phyloP scores from a whole-genome alignment of 2,329 filamentous ascomycete species.

The Boeremia lycopersici region DNA sequence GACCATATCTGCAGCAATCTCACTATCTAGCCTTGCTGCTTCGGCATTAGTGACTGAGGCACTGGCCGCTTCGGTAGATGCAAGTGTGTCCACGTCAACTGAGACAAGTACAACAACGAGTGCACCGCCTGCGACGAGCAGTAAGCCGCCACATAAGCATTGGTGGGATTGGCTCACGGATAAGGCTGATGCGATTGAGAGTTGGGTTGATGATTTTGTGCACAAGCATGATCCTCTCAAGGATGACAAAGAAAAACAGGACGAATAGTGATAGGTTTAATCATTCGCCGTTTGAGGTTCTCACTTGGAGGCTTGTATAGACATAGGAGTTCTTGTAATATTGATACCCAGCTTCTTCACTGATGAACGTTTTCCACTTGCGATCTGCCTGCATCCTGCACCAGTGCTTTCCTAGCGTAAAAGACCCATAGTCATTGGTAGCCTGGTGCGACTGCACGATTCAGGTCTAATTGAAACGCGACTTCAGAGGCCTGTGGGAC shows the following conservation, averaged over 20 bases:
- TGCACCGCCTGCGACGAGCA: constrained; percentile 20
- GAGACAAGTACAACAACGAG: constrained; percentile 23
- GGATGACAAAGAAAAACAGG: constrained; percentile 1
- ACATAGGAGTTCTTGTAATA: not conserved
- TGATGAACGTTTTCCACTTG: not conserved
- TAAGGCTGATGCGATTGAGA: constrained; percentile 42
- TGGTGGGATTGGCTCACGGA: constrained; percentile 49
- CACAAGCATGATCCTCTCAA: constrained; percentile 35
- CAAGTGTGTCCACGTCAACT: constrained; percentile 3
- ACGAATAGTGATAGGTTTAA: not conserved
- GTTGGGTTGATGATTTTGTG: constrained; percentile 45
- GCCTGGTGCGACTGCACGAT: too few species aligned
- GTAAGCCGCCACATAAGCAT: constrained; percentile 18
- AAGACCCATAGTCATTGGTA: too few species aligned
- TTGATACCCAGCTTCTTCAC: not conserved
- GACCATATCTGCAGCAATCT: constrained; percentile 23
- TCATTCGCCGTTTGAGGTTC: not conserved
- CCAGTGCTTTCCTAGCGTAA: too few species aligned
- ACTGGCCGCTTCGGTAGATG: constrained; percentile 11
- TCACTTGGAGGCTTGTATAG: not conserved
- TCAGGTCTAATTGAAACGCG: too few species aligned
- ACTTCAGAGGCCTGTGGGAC: too few species aligned
- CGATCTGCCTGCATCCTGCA: too few species aligned
- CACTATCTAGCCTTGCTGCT: constrained; percentile 30
- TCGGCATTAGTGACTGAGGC: constrained; percentile 32